These are phyloP conservation scores for Candida caryicola DNA, from an alignment of 805 yeast genomes.

Conservation along the genomic window DNA sequence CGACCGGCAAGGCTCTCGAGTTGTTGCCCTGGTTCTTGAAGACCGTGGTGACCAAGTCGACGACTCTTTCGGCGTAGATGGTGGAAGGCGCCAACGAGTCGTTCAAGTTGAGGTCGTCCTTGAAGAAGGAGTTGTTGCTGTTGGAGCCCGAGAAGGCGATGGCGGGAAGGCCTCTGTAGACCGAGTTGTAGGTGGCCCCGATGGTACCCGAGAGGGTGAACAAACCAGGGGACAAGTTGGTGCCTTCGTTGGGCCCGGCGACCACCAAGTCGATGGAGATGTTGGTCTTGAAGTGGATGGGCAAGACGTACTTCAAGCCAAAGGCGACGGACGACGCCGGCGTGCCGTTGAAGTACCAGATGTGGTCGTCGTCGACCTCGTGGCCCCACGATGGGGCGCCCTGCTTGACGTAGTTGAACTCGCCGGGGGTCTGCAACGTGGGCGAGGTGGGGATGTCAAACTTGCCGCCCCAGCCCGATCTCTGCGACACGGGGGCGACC, in stretches of 20 bases:
- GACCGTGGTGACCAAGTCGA: slow-evolving; percentile 37
- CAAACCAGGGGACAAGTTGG: slow-evolving; percentile 41
- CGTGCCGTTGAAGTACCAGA: slow-evolving; percentile 56
- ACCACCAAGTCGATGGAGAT: slow-evolving; percentile 47
- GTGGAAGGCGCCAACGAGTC: slow-evolving; percentile 42
- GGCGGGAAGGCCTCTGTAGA: slow-evolving; percentile 48
- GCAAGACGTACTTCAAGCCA: slow-evolving; percentile 47
- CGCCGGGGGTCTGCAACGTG: slow-evolving; percentile 43
- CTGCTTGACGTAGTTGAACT: slow-evolving; percentile 43
- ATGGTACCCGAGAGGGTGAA: slow-evolving; percentile 50
- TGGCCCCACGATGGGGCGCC: slow-evolving; percentile 59
- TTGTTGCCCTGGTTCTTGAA: slow-evolving; percentile 38
- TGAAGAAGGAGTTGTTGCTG: slow-evolving; percentile 47
- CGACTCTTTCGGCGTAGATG: slow-evolving; percentile 43
- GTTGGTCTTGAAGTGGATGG: slow-evolving; percentile 41
- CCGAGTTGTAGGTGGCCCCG: slow-evolving; percentile 49
- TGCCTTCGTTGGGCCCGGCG: slow-evolving; percentile 54
- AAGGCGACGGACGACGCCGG: slow-evolving; percentile 53
- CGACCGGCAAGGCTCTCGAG: slow-evolving; percentile 38
- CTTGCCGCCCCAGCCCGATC: slow-evolving; percentile 57
- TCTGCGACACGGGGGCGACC: slow-evolving; percentile 52
- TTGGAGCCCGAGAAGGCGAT: slow-evolving; percentile 53
- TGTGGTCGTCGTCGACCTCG: slow-evolving; percentile 28
- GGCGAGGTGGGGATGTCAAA: slow-evolving; percentile 41
- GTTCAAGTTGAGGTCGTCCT: slow-evolving; percentile 40